Conservation (phyloP, 768 basidiomycete genomes). For the Mycena indigotica region DNA sequence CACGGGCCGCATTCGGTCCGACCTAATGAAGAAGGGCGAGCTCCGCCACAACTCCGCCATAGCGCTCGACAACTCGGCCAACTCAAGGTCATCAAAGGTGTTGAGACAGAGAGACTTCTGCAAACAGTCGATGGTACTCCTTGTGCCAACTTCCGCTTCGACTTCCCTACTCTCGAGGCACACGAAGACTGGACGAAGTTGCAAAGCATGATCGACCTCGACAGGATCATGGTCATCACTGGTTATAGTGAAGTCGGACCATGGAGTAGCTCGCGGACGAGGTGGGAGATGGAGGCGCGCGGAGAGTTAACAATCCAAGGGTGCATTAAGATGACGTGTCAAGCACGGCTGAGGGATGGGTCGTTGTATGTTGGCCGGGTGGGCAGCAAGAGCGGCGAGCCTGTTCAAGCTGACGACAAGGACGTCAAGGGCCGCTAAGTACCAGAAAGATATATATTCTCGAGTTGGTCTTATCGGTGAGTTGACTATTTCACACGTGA, state of each 20-base stretch:
- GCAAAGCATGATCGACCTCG: constrained; percentile 89
- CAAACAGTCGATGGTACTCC: constrained; percentile 92
- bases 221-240: constrained; percentile 93
- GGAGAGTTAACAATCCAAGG: constrained; percentile 97
- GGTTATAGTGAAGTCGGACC: constrained; percentile 98
- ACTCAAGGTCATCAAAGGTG: constrained; percentile 88
- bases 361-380: constrained; percentile 98
- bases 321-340: constrained; percentile 98
- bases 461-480: constrained; percentile 94
- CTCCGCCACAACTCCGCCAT: constrained; percentile 94
- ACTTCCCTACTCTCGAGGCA: constrained; percentile 86
- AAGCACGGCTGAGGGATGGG: constrained; percentile 92
- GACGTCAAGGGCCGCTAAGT: constrained; percentile 81
- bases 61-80: constrained; percentile 91
- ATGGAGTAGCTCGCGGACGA: constrained; percentile 96
- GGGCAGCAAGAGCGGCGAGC: constrained; percentile 88
- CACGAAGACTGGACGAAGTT: constrained; percentile 74
- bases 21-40: constrained; percentile 83
- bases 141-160: constrained; percentile 96
- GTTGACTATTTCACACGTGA: constrained; percentile 26
- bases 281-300: constrained; percentile 99
- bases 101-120: constrained; percentile 88
- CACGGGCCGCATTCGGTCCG: constrained; percentile 80
- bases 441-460: constrained; percentile 95
- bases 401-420: constrained; percentile 98